Conservation (phyloP, 208 protist species). For the Acanthamoeba royreba region DNA sequence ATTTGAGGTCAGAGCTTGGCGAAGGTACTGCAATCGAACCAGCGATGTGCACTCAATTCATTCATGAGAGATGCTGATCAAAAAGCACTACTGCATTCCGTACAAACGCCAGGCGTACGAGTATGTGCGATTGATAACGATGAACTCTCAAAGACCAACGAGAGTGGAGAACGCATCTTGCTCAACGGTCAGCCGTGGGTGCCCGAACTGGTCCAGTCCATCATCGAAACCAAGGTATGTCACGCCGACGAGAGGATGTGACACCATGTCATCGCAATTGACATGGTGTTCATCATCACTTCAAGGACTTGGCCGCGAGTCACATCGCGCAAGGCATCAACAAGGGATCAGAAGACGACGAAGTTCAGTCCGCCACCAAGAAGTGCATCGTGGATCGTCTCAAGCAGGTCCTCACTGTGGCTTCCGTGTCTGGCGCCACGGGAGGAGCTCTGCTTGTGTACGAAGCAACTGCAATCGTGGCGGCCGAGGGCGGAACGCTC, state of each 20-base stretch:
- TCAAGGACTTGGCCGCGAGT: not conserved
- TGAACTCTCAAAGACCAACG: constrained; percentile 34
- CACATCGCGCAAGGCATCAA: not conserved
- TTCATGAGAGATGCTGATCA: too few species aligned
- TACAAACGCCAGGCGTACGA: too few species aligned
- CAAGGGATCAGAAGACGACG: not conserved
- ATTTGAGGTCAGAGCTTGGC: not conserved
- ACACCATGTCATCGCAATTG: not conserved
- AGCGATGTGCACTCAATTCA: too few species aligned
- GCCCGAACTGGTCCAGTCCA: not conserved
- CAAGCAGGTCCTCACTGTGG: not conserved
- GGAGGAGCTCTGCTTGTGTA: constrained; percentile 15
- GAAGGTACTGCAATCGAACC: too few species aligned
- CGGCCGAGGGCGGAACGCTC: not conserved
- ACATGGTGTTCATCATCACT: not conserved
- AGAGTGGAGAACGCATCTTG: not conserved
- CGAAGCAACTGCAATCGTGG: not conserved
- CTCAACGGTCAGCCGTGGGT: constrained; percentile 34
- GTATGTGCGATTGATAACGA: constrained; percentile 26
- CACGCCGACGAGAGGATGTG: not conserved
- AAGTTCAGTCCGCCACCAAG: not conserved
- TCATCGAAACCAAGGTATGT: constrained; percentile 2
- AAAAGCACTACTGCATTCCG: too few species aligned
- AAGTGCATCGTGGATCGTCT: not conserved
- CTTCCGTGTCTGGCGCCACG: constrained; percentile 7